Evolutionary conservation across 2,329 filamentous ascomycete species (phyloP).

Genomic region (Cladophialophora chaetospira): DNA sequence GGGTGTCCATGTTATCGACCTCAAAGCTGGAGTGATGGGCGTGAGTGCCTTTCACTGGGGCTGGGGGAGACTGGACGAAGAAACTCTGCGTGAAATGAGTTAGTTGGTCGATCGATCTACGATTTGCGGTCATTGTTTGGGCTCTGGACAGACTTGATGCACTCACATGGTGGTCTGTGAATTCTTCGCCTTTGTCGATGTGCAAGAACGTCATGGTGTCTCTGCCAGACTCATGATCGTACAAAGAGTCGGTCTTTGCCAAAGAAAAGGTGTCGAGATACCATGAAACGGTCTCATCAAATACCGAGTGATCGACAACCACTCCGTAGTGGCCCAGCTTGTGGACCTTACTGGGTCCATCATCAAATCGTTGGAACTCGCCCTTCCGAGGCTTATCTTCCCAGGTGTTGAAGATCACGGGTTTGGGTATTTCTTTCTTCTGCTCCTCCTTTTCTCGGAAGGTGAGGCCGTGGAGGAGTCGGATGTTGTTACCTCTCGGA

Average conservation of each 20-base stretch:
- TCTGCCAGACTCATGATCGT: constrained; percentile 7
- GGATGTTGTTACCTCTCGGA: constrained; percentile 18
- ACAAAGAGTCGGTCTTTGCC: constrained; percentile 47
- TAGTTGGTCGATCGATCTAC: no score
- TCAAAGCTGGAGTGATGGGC: constrained; percentile 72
- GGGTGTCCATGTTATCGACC: constrained; percentile 70
- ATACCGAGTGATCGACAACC: constrained; percentile 37
- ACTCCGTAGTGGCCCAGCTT: constrained; percentile 52
- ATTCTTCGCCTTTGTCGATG: constrained; percentile 49
- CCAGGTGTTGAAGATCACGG: constrained; percentile 39
- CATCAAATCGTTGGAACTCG: constrained; percentile 44
- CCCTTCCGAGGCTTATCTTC: constrained; percentile 40
- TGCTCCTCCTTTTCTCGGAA: constrained; percentile 11
- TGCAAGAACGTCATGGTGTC: constrained; percentile 49
- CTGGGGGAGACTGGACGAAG: constrained; percentile 33
- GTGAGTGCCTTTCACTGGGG: constrained; percentile 40
- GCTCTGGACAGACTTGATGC: constrained; percentile 36
- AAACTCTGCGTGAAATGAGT: no score
- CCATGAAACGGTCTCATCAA: constrained; percentile 40
- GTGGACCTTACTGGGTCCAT: constrained; percentile 50
- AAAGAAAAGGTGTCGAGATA: constrained; percentile 50
- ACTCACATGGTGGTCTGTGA: constrained; percentile 55
- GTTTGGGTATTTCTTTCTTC: constrained; percentile 12
- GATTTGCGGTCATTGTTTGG: background rate
- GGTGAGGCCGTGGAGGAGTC: constrained; percentile 7